Evolutionary conservation across 805 yeast species (phyloP), one percentile per base, ranked within the genome.

Genomic region (Candida tallmaniae): DNA sequence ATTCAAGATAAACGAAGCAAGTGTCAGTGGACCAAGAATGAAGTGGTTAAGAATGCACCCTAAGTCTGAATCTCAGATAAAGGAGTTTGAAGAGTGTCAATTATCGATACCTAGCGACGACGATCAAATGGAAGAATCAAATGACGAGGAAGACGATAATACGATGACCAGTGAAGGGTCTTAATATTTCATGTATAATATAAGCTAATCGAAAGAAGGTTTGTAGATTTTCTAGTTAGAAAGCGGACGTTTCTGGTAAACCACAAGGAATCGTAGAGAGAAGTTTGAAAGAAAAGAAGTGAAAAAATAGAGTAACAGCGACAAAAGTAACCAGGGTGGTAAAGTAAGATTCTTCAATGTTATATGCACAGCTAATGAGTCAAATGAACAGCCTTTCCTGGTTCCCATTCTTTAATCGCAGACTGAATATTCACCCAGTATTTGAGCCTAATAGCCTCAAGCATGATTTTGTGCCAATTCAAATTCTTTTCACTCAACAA

Each of bases 11-110:
- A 76, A 83, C 49, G 90, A 85, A 53, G 52, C 63, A 35, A 81
- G 95, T 29, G 64, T 73, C 20, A 72, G 83, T 31, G 98, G 98
- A 0, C 89, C 94, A n/a, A 74, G 97, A 47, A 93, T 93, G 97
- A 74, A 73, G 50, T 93, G 98, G 98, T 69, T 90, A 42, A 76
- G 97, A 48, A 79, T 78, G 55, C 68, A 74, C 44, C 97, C 97
- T 3, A 62, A 64, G 28, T 71, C 77, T 3, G 70, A 62, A 13
- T 76, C 67, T 27, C 89, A 83, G 49, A 58, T 73, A 46, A 70
- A 63, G 33, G 94, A 85, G 50, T 78, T 67, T 44, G 70, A 74
- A 5, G 61, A 59, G 23, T 83, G 93, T 52, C 86, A 83, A 53
- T 80, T 73, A 47, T 70, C 63, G 26, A 54, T 77, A 15, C 83